Conservation (phyloP, 2,329 filamentous ascomycete species). For the Botrytis cinerea region DNA sequence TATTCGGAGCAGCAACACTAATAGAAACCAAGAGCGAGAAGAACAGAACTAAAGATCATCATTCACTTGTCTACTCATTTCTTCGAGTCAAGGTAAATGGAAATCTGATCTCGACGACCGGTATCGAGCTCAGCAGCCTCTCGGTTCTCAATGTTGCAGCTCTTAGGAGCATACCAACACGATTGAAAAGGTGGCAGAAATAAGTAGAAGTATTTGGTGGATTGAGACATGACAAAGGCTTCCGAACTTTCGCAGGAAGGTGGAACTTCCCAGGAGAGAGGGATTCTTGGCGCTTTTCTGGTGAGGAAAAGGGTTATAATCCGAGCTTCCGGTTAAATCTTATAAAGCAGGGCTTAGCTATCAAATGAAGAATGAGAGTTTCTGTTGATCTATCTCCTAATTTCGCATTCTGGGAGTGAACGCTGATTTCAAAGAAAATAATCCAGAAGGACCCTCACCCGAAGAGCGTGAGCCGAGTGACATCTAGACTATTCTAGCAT, state of each 20-base stretch:
- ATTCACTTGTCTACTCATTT: not conserved
- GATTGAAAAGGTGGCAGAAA: not conserved
- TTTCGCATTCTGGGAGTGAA: not conserved
- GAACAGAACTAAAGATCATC: not conserved
- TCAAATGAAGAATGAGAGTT: not conserved
- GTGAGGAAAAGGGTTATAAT: no score
- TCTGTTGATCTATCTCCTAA: not conserved
- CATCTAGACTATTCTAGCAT: not conserved
- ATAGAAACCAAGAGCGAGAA: not conserved
- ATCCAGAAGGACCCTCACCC: not conserved
- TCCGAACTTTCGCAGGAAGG: no score
- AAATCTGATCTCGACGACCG: not conserved
- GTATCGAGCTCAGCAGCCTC: not conserved
- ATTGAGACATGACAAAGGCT: not conserved
- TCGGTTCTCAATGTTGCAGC: rapidly evolving
- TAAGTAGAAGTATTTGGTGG: not conserved
- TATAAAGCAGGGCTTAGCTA: not conserved
- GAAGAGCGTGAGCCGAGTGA: not conserved
- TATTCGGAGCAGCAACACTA: not conserved
- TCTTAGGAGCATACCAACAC: not conserved
- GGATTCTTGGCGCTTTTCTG: no score
- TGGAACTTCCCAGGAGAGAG: no score
- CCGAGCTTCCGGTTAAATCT: not conserved
- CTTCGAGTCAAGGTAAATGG: not conserved
- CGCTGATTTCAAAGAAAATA: not conserved